phyloP scores from a whole-genome alignment of 192 early-diverging fungal species.

The Haplosporangium gracile region DNA sequence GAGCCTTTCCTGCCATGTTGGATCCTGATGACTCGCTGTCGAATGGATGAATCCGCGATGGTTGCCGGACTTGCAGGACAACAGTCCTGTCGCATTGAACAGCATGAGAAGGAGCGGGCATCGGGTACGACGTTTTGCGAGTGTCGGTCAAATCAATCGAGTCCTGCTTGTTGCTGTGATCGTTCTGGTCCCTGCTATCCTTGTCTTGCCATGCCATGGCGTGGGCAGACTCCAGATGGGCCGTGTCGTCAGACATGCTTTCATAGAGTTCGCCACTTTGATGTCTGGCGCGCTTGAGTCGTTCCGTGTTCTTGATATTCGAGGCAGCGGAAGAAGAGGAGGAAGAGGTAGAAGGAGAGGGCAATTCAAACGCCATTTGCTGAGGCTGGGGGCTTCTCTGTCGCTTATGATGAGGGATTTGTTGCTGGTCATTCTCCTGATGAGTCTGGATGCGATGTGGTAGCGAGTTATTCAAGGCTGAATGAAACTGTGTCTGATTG shows the following conservation, averaged over 20 bases:
- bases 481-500: background rate
- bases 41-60: constrained; percentile 33
- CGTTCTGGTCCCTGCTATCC: background rate
- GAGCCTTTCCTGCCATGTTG: background rate
- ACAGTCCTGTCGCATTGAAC: background rate
- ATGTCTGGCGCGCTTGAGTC: constrained; percentile 40
- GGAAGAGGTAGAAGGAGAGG: background rate
- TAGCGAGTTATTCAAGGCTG: background rate
- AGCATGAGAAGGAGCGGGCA: background rate
- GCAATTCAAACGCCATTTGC: background rate
- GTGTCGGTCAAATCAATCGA: background rate
- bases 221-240: background rate
- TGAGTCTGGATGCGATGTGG: constrained; percentile 11
- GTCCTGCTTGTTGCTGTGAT: background rate
- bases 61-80: background rate
- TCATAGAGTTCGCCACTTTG: background rate
- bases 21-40: constrained; percentile 19
- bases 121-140: background rate
- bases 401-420: constrained; percentile 32
- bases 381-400: constrained; percentile 40
- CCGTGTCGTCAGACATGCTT: background rate
- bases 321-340: background rate
- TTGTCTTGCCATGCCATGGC: constrained; percentile 2
- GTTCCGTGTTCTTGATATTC: constrained; percentile 17
- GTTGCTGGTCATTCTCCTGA: constrained; percentile 13